Base-by-base conservation (phyloP, 345 rosid genomes). In the Camelina laxa region DNA sequence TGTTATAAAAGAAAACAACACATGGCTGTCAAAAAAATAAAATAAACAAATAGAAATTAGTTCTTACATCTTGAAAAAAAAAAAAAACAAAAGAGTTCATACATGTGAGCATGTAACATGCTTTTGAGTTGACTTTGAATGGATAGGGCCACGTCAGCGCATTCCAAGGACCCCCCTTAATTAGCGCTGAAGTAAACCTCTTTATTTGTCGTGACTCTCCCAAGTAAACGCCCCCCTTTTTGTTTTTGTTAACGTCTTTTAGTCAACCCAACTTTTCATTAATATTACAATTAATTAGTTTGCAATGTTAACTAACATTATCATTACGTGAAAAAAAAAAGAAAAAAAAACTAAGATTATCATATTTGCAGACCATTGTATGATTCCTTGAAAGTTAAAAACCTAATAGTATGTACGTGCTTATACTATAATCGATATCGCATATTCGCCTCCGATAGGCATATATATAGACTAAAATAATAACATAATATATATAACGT, bases 61-160 rank as follows among this genome's bases (percentile, higher is more conserved):
- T 39, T 36, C 49, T 60, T 49, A 49, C 50, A 50, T 48, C 13
- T 12, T 70, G 4, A 48, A 31, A n/a, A 8, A 16, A 31, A n/a
- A 8, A 16, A 7, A 9, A 12, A 12, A 38, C 36, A 33, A 22
- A 24, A 41, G 44, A 15, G 15, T 42, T 38, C 22, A 8, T 54
- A 57, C 60, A 74, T 39, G 67, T 48, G 73, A 24, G 51, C 79
- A 75, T 51, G 69, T 68, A 69, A 27, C 30, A 75, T 60, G 74
- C 69, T 60, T 27, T 27, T 59, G 47, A 51, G 79, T 75, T 75
- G 69, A 68, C 79, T 67, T 53, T 41, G 15, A 41, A 59, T 13
- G 30, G 60, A 67, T 67, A 67, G 24, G 30, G 69, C 74, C 74
- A 68, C 69, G 55, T 53, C 73, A 60, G 61, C 30, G 64, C 39